Conservation (phyloP, 345 rosid species). For the Moricandia arvensis region DNA sequence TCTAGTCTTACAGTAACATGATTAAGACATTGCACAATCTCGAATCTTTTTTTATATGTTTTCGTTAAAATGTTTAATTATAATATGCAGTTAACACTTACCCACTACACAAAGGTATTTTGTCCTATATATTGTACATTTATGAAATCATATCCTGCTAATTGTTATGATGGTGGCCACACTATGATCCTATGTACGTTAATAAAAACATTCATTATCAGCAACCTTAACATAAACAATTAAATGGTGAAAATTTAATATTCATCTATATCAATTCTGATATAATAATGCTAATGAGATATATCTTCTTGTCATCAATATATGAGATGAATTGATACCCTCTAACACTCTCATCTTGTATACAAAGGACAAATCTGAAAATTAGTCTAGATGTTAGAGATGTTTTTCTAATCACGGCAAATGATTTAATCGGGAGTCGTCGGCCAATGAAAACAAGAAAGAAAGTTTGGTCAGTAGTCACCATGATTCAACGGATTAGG, state of each 20-base stretch:
- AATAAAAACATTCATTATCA: background rate
- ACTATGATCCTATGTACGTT: background rate
- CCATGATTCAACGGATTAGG: background rate
- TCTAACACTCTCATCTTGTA: background rate
- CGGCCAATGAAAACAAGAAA: background rate
- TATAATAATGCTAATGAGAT: background rate
- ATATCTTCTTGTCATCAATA: background rate
- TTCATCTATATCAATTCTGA: background rate
- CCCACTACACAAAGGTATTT: constrained; percentile 5
- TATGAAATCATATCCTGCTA: background rate
- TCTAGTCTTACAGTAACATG: constrained; percentile 22
- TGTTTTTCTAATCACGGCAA: background rate
- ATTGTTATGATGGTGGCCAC: constrained; percentile 18
- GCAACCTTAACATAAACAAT: background rate
- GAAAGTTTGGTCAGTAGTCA: background rate
- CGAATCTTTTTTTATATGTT: background rate
- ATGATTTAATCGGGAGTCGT: background rate
- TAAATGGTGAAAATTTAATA: background rate
- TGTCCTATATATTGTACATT: constrained; percentile 6
- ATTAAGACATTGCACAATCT: constrained; percentile 20
- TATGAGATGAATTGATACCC: background rate
- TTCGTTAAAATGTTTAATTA: background rate
- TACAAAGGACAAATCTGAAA: background rate
- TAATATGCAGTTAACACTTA: background rate
- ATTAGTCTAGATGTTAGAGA: background rate